Evolutionary conservation across 163 green algal species (phyloP), one percentile per base, ranked within the genome.

Genomic region (Coccomyxa subellipsoidea): DNA sequence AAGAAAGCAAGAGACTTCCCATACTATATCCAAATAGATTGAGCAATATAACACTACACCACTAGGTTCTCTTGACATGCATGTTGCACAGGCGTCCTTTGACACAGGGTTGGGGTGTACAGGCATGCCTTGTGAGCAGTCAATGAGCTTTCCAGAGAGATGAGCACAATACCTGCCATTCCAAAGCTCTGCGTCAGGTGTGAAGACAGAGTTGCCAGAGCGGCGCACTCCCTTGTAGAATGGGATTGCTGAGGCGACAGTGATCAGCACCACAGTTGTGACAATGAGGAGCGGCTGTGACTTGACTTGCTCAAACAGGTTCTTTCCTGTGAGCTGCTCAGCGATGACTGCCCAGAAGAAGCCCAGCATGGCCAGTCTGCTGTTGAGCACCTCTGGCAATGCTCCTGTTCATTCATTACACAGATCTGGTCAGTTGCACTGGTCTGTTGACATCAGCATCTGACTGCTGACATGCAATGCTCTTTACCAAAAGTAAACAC

Each of bases 351-450:
- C 85, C 38, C 69, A 69, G 35, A 83, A 78, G 59, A 89, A 85
- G 59, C 82, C 85, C 38, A 89, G 82, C 85, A 89, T 89, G 29
- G 85, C 82, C 21, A 89, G 76, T 27, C 85, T 47, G 69, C 59
- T 81, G 76, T 89, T 89, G 82, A 85, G 85, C 7, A 86, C 78
- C 53, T 89, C 85, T 38, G 85, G 85, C 27, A 59, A 7, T 27
- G 47, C 47, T 59, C 47, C 47, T 59, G 47, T 59, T 27, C 47
- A 59, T 2, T 7, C 0, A 59, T 59, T 59, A 59, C n/a, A n/a
- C n/a, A n/a, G n/a, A n/a, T n/a, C n/a, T n/a, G n/a, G n/a, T n/a
- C n/a, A n/a, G n/a, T n/a, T n/a, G n/a, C n/a, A n/a, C n/a, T n/a
- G n/a, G n/a, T n/a, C n/a, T n/a, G n/a, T n/a, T n/a, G n/a, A n/a